phyloP scores from a whole-genome alignment of 371 early-diverging fungal species.

The Mucor indicus region DNA sequence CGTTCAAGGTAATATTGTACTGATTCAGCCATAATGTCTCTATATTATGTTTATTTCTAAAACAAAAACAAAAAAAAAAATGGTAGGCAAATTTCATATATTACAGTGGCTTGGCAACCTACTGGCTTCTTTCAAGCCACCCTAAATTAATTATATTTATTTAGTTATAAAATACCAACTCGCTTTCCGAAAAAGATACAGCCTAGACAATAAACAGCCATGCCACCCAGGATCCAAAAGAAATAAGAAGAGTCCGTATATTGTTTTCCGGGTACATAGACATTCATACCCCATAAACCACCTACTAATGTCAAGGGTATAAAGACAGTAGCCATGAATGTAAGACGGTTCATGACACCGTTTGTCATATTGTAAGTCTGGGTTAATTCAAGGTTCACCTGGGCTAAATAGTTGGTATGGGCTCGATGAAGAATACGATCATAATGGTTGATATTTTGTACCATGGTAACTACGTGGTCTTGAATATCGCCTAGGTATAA shows the following conservation, averaged over 20 bases:
- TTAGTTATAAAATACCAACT: constrained; percentile 13
- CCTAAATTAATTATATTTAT: no score
- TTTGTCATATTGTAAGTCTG: constrained; percentile 76
- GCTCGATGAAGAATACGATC: constrained; percentile 76
- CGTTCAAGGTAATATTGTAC: constrained; percentile 89
- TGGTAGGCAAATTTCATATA: neutral
- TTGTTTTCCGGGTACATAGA: constrained; percentile 66
- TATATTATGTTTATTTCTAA: neutral
- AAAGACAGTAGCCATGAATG: constrained; percentile 76
- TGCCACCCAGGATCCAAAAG: constrained; percentile 64
- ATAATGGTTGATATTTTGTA: constrained; percentile 70
- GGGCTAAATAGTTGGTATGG: constrained; percentile 82
- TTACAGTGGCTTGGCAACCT: neutral
- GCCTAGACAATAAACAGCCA: constrained; percentile 32
- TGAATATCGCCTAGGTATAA: constrained; percentile 91
- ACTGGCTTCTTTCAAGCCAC: constrained; percentile 4
- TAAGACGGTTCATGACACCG: constrained; percentile 78
- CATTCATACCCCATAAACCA: constrained; percentile 65
- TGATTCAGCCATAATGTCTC: constrained; percentile 76
- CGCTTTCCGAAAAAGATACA: constrained; percentile 29
- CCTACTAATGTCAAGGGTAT: constrained; percentile 89
- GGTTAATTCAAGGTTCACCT: constrained; percentile 78
- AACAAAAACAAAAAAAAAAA: neutral
- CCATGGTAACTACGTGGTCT: constrained; percentile 78
- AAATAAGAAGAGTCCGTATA: constrained; percentile 65